Evolutionary conservation across 2,329 filamentous ascomycete genomes (phyloP).

Genomic region (Botrytis elliptica): DNA sequence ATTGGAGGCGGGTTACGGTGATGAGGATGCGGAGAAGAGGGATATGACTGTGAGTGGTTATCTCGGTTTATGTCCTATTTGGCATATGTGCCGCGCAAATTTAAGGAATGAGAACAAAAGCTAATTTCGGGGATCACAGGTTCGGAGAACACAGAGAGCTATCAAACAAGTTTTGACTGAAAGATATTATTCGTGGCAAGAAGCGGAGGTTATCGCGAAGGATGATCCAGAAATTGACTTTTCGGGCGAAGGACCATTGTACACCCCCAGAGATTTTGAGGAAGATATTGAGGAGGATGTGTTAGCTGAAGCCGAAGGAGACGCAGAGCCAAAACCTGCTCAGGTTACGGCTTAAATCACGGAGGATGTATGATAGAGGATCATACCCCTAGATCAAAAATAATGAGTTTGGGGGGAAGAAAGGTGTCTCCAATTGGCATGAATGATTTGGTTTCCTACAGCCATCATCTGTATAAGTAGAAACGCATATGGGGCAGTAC

Average conservation of each 20-base stretch:
- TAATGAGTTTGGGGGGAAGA: constrained; percentile 6
- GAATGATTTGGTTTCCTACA: constrained; percentile 2
- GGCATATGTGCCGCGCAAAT: constrained; percentile 7
- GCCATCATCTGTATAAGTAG: constrained; percentile 21
- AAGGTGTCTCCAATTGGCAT: constrained; percentile 7
- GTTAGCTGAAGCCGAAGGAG: neutral
- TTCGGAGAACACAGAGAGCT: constrained; percentile 71
- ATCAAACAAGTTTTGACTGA: constrained; percentile 88
- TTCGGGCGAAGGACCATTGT: constrained; percentile 35
- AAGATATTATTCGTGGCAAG: constrained; percentile 83
- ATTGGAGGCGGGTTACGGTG: constrained; percentile 70
- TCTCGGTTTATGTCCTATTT: neutral
- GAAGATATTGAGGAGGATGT: constrained; percentile 37
- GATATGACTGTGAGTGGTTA: constrained; percentile 60
- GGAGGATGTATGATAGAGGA: constrained; percentile 2
- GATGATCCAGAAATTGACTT: constrained; percentile 64
- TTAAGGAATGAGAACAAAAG: neutral
- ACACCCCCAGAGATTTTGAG: constrained; percentile 32
- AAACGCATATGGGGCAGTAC: constrained; percentile 16
- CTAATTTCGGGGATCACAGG: constrained; percentile 48
- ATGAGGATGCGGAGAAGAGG: constrained; percentile 62
- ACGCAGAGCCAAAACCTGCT: constrained; percentile 5
- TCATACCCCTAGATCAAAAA: constrained; percentile 6
- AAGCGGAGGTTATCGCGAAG: constrained; percentile 65
- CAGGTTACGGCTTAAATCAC: constrained; percentile 12